Conservation (phyloP, 139 green algal species). For the Eudorina sp. region DNA sequence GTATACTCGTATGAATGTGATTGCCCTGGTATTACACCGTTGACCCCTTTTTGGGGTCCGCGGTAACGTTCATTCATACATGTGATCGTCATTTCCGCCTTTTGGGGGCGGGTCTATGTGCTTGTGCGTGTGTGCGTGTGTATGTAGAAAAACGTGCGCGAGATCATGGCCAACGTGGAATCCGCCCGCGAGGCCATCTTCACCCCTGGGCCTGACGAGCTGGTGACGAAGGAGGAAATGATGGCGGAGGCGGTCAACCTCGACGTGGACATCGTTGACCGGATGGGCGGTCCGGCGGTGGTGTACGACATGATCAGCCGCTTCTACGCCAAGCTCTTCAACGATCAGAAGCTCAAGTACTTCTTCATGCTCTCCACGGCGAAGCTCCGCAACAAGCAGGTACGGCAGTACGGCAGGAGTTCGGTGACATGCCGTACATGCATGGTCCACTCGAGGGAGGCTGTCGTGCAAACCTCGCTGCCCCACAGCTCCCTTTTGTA, state of each 20-base stretch:
- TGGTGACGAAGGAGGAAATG: constrained; percentile 43
- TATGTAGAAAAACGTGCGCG: constrained; percentile 1
- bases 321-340: constrained; percentile 34
- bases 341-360: constrained; percentile 38
- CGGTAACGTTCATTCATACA: too few species aligned
- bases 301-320: constrained; percentile 5
- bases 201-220: constrained; percentile 36
- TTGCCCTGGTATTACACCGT: too few species aligned
- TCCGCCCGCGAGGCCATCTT: constrained; percentile 33
- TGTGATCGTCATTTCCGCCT: too few species aligned
- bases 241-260: not conserved
- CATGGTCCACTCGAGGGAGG: too few species aligned
- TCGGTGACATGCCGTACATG: too few species aligned
- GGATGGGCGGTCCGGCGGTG: constrained; percentile 7
- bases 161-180: constrained; percentile 24
- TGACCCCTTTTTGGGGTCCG: too few species aligned
- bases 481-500: too few species aligned
- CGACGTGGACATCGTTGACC: not conserved
- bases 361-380: constrained; percentile 21
- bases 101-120: too few species aligned
- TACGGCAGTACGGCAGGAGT: too few species aligned
- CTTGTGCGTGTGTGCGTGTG: too few species aligned
- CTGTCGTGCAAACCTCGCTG: too few species aligned
- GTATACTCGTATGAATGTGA: too few species aligned
- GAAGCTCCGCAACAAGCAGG: constrained; percentile 23